These are phyloP conservation scores for Hirschioporus abietinus DNA, from an alignment of 768 basidiomycete genomes.

Conservation along the genomic window DNA sequence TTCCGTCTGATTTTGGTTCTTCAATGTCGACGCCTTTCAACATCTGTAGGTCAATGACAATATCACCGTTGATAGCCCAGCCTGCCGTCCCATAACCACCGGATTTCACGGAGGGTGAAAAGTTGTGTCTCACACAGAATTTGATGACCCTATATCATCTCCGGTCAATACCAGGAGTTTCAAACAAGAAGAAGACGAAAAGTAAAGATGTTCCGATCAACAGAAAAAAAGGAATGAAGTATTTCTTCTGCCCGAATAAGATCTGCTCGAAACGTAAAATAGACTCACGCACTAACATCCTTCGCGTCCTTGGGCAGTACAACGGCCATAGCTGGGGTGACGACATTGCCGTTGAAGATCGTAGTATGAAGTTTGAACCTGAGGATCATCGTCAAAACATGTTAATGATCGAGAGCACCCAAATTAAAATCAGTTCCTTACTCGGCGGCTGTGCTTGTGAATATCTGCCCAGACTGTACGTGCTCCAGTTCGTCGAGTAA, in stretches of 20 bases:
- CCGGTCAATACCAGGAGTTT: neutral
- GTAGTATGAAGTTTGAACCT: constrained; percentile 24
- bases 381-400: neutral
- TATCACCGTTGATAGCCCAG: constrained; percentile 82
- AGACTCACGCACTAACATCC: constrained; percentile 75
- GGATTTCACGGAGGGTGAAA: constrained; percentile 79
- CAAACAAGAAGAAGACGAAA: neutral
- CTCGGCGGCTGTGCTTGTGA: neutral
- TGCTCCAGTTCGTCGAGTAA: neutral
- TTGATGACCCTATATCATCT: constrained; percentile 45
- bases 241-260: neutral
- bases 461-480: neutral
- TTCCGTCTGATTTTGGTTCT: constrained; percentile 36
- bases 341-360: constrained; percentile 76
- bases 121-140: constrained; percentile 65
- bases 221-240: constrained; percentile 3
- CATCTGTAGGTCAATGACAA: constrained; percentile 75
- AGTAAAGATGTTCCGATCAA: constrained; percentile 8
- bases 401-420: neutral
- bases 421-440: neutral
- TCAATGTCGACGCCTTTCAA: constrained; percentile 68
- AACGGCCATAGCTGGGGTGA: constrained; percentile 53
- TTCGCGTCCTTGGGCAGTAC: constrained; percentile 71
- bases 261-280: neutral
- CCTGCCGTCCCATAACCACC: constrained; percentile 91